Evolutionary conservation across 164 flowering plant species (phyloP).

Genomic region (Saururus chinensis): DNA sequence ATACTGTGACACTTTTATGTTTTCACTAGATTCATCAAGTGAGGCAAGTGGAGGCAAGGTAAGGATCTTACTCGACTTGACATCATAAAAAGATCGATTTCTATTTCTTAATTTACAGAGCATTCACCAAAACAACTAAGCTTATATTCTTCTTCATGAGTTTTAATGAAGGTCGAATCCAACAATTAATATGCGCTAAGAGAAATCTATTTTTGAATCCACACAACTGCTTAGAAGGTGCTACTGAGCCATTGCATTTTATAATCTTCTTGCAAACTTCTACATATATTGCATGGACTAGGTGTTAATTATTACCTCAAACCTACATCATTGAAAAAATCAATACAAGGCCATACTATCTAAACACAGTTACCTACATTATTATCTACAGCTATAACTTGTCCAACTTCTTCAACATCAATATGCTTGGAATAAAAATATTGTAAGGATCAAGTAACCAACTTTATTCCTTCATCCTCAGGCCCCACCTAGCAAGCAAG

Average conservation of each 20-base stretch:
- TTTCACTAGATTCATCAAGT: slow-evolving; percentile 52
- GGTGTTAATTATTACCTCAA: too few relatives aligned
- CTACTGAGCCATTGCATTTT: too few relatives aligned
- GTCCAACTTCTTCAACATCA: too few relatives aligned
- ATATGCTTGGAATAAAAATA: too few relatives aligned
- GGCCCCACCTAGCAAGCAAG: slow-evolving; percentile 53
- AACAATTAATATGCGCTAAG: slow-evolving; percentile 19
- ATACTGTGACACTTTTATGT: slow-evolving; percentile 37
- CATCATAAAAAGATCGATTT: slow-evolving; percentile 36
- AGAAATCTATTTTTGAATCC: slow-evolving; percentile 27
- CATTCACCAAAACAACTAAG: slow-evolving; percentile 66
- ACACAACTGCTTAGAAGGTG: slow-evolving; percentile 32
- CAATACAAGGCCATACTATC: too few relatives aligned
- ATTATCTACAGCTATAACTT: too few relatives aligned
- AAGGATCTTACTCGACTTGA: slow-evolving; percentile 28
- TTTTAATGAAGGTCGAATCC: slow-evolving; percentile 27
- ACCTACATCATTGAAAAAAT: too few relatives aligned
- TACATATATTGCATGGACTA: too few relatives aligned
- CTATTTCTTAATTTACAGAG: slow-evolving; percentile 54
- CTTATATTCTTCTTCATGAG: slow-evolving; percentile 41
- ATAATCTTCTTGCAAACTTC: too few relatives aligned
- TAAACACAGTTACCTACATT: too few relatives aligned
- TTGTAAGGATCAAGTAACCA: too few relatives aligned
- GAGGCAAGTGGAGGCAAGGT: slow-evolving; percentile 28
- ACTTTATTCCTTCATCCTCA: slow-evolving; percentile 66